Conservation (phyloP, 2,329 filamentous ascomycete species). For the Xylariaceae sp. region DNA sequence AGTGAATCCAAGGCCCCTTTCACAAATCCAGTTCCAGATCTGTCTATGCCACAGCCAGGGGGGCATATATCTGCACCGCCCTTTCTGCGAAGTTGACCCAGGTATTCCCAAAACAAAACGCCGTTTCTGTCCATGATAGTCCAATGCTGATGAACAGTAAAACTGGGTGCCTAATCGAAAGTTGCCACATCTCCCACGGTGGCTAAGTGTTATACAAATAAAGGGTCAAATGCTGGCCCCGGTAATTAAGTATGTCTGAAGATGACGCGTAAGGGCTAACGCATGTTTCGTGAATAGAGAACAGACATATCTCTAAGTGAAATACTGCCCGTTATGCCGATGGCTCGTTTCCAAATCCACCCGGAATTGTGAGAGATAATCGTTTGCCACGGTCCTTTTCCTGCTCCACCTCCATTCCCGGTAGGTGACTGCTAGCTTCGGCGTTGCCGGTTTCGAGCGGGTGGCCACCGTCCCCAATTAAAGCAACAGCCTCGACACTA, state of each 20-base stretch:
- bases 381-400: conserved; percentile 31
- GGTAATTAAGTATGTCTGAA: conserved; percentile 14
- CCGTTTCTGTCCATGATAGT: conserved; percentile 18
- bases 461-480: conserved; percentile 12
- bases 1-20: conserved; percentile 33
- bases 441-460: conserved; percentile 6
- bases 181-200: conserved; percentile 8
- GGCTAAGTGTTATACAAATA: conserved; percentile 29
- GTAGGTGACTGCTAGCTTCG: conserved; percentile 21
- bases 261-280: conserved; percentile 17
- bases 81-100: conserved; percentile 4
- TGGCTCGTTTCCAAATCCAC: conserved; percentile 23
- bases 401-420: conserved; percentile 20
- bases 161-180: conserved; percentile 14
- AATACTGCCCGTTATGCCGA: conserved; percentile 13
- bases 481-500: not conserved
- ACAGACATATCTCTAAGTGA: not conserved
- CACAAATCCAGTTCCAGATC: conserved; percentile 30
- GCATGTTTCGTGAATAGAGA: conserved; percentile 18
- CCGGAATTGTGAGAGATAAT: conserved; percentile 38
- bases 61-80: conserved; percentile 21
- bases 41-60: conserved; percentile 22
- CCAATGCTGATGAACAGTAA: conserved; percentile 17
- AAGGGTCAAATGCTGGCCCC: conserved; percentile 11
- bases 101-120: conserved; percentile 17